Conservation (phyloP, 192 early-diverging fungal species). For the Dissophora globulifera region DNA sequence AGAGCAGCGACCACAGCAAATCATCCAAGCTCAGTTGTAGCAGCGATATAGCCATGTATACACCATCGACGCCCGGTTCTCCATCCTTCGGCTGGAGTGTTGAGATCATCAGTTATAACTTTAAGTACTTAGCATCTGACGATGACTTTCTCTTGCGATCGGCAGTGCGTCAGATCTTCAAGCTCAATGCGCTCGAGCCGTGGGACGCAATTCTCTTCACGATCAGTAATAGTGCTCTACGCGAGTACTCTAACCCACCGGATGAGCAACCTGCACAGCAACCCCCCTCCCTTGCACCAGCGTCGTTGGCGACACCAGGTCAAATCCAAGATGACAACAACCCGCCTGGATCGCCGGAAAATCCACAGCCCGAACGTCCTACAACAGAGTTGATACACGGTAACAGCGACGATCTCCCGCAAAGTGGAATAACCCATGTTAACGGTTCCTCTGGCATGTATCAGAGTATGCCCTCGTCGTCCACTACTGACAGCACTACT, state of each 20-base stretch:
- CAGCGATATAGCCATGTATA: background rate
- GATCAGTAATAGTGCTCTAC: constrained; percentile 48
- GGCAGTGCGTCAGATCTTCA: constrained; percentile 67
- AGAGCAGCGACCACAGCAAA: no score
- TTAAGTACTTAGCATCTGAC: constrained; percentile 68
- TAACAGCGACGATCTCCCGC: no score
- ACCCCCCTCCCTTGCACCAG: background rate
- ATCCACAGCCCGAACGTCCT: background rate
- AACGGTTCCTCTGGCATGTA: background rate
- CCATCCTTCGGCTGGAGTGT: background rate
- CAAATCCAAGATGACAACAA: background rate
- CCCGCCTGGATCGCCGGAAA: background rate
- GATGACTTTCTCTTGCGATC: constrained; percentile 79
- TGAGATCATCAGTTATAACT: constrained; percentile 47
- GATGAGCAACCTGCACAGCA: background rate
- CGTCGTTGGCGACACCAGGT: background rate
- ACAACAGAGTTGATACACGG: background rate
- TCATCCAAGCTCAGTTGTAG: no score
- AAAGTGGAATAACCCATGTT: no score
- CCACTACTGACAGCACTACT: background rate
- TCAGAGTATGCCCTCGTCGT: background rate
- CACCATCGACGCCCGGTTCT: background rate
- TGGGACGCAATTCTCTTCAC: constrained; percentile 74
- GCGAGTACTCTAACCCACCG: constrained; percentile 22
- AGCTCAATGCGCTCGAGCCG: constrained; percentile 70